Evolutionary conservation across 139 green algal species (phyloP).

Genomic region (Tetraselmis chui): DNA sequence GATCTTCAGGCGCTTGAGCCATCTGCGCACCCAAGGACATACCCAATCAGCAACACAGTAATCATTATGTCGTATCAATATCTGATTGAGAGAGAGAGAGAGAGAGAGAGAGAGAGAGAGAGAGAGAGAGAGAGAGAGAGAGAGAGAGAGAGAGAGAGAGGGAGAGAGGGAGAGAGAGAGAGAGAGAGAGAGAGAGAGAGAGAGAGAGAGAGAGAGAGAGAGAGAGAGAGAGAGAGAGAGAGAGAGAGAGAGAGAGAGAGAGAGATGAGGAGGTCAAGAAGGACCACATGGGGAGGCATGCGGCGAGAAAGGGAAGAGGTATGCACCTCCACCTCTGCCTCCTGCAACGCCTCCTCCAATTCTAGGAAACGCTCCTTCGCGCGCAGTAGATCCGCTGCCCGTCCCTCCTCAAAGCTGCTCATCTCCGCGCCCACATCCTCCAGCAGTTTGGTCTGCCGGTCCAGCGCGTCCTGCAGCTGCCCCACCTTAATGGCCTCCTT

Average conservation of each 20-base stretch:
- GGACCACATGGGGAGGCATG: background rate
- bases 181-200: too few species aligned
- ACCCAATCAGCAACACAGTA: too few species aligned
- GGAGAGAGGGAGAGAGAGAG: too few species aligned
- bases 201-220: too few species aligned
- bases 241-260: background rate
- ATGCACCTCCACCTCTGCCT: background rate
- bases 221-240: too few species aligned
- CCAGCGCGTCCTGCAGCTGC: background rate
- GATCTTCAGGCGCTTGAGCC: background rate
- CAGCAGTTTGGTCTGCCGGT: background rate
- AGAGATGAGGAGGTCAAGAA: background rate
- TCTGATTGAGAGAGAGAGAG: too few species aligned
- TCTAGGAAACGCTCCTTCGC: background rate
- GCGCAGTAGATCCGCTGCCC: background rate
- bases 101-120: too few species aligned
- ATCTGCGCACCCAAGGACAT: background rate
- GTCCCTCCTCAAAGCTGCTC: background rate
- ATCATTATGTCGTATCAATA: too few species aligned
- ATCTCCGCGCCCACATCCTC: background rate
- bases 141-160: too few species aligned
- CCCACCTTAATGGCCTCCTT: background rate
- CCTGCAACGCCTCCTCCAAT: background rate
- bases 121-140: too few species aligned
- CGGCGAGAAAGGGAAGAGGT: background rate